Conservation (phyloP, 2,329 filamentous ascomycete species). For the Colletotrichum tamarilloi region DNA sequence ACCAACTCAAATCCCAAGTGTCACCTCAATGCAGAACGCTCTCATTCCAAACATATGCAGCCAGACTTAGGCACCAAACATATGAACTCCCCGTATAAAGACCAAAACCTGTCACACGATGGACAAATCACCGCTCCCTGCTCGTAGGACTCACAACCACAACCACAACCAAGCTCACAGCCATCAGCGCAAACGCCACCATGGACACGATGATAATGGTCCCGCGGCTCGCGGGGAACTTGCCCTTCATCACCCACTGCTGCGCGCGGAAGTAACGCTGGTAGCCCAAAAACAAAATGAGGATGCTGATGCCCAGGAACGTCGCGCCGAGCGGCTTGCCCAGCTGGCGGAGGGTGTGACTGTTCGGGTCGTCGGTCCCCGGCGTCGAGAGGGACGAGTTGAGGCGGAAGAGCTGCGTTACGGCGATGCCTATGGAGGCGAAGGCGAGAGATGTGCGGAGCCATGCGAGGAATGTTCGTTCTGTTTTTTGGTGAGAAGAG, state of each 20-base stretch:
- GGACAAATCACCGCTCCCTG: conserved; percentile 38
- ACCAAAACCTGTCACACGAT: background rate
- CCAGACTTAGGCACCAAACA: too few relatives aligned
- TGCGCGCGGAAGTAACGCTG: conserved; percentile 83
- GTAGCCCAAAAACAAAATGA: conserved; percentile 81
- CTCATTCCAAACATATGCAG: background rate
- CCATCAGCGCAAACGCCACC: conserved; percentile 72
- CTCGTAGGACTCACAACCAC: conserved; percentile 58
- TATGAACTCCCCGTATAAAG: too few relatives aligned
- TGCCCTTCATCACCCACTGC: conserved; percentile 82
- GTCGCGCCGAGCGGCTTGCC: conserved; percentile 81
- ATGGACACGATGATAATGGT: conserved; percentile 77
- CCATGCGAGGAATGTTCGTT: conserved; percentile 88
- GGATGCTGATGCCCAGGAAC: conserved; percentile 80
- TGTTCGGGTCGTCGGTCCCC: conserved; percentile 44
- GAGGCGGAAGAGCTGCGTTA: conserved; percentile 87
- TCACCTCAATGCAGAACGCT: background rate
- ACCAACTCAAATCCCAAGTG: background rate
- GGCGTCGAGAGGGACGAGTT: conserved; percentile 69
- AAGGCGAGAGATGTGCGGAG: conserved; percentile 85
- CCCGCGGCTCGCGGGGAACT: conserved; percentile 82
- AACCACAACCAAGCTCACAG: conserved; percentile 69
- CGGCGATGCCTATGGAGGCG: conserved; percentile 83
- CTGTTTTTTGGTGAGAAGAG: conserved; percentile 51
- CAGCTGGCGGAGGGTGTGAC: conserved; percentile 66